These are phyloP conservation scores for Hyaloperonospora brassicae DNA, from an alignment of 352 stramenopile species.

Conservation along the genomic window DNA sequence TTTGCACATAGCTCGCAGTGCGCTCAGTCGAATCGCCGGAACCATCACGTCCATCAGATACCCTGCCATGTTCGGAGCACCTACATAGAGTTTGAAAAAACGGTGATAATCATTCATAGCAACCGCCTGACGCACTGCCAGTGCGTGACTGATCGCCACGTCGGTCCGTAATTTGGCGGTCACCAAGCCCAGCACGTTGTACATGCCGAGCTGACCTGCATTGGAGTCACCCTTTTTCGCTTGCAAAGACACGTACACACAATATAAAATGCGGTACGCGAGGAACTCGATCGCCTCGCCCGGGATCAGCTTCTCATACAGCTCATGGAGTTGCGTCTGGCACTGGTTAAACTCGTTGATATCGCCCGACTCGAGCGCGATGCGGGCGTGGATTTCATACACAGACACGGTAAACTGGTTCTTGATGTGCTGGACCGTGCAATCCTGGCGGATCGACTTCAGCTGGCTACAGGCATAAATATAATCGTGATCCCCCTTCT, in stretches of 20 bases:
- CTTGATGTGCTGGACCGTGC: slow-evolving; percentile 95
- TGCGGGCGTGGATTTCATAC: slow-evolving; percentile 95
- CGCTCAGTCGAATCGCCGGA: slow-evolving; percentile 65
- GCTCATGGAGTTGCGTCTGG: slow-evolving; percentile 83
- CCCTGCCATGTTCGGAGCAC: slow-evolving; percentile 85
- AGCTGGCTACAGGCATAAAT: slow-evolving; percentile 96
- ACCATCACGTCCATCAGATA: slow-evolving; percentile 87
- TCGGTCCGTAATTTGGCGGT: slow-evolving; percentile 44
- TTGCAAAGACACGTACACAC: slow-evolving; percentile 85
- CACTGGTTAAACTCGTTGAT: slow-evolving; percentile 96
- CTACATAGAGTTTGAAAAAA: slow-evolving; percentile 85
- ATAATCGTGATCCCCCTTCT: slow-evolving; percentile 84
- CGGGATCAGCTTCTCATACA: slow-evolving; percentile 75
- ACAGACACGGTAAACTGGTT: slow-evolving; percentile 95
- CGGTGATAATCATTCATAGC: slow-evolving; percentile 81
- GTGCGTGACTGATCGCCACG: slow-evolving; percentile 54
- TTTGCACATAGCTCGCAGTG: slow-evolving; percentile 84
- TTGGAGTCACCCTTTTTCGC: slow-evolving; percentile 81
- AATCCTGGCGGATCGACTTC: slow-evolving; percentile 98
- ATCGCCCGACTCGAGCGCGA: slow-evolving; percentile 92
- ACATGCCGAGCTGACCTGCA: slow-evolving; percentile 79
- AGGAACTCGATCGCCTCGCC: slow-evolving; percentile 80
- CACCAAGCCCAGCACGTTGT: slow-evolving; percentile 59
- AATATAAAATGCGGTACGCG: slow-evolving; percentile 85
- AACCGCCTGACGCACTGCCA: slow-evolving; percentile 74